Evolutionary conservation across 805 yeast species (phyloP).

Genomic region (Candida nemodendra): DNA sequence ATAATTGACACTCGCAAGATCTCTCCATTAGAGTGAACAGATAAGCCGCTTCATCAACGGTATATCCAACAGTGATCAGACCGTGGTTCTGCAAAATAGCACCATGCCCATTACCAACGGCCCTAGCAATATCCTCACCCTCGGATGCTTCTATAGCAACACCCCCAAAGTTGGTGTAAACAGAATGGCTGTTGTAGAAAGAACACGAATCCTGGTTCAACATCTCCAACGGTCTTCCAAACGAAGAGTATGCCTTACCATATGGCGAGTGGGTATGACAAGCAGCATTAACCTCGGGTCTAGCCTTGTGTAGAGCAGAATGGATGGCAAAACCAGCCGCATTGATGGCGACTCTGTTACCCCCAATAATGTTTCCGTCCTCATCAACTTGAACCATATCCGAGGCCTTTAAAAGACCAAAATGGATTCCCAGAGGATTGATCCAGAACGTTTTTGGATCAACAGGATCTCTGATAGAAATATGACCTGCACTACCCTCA

Average conservation of each 20-base stretch:
- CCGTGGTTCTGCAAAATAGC: slow-evolving; percentile 74
- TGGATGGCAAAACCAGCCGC: slow-evolving; percentile 73
- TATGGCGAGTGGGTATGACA: slow-evolving; percentile 66
- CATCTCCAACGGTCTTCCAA: slow-evolving; percentile 72
- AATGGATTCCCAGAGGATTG: slow-evolving; percentile 83
- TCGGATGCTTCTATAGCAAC: slow-evolving; percentile 69
- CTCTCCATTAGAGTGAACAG: slow-evolving; percentile 62
- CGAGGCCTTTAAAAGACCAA: slow-evolving; percentile 54
- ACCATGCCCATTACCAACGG: slow-evolving; percentile 57
- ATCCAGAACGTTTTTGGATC: slow-evolving; percentile 84
- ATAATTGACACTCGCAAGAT: slow-evolving; percentile 62
- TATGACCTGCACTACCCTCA: slow-evolving; percentile 85
- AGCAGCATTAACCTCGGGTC: slow-evolving; percentile 72
- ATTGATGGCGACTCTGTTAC: slow-evolving; percentile 49
- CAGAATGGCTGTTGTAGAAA: slow-evolving; percentile 64
- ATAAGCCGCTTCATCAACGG: slow-evolving; percentile 75
- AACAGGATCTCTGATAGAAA: slow-evolving; percentile 80
- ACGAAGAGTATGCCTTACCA: slow-evolving; percentile 65
- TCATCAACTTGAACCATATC: slow-evolving; percentile 66
- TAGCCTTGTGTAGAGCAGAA: slow-evolving; percentile 61
- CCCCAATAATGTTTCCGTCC: slow-evolving; percentile 63
- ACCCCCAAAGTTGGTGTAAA: slow-evolving; percentile 72
- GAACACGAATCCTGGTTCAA: slow-evolving; percentile 74
- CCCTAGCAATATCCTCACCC: slow-evolving; percentile 58
- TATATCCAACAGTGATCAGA: slow-evolving; percentile 63